Conservation (phyloP, 1,139 yeast species). For the Citeromyces hawaiiensis region DNA sequence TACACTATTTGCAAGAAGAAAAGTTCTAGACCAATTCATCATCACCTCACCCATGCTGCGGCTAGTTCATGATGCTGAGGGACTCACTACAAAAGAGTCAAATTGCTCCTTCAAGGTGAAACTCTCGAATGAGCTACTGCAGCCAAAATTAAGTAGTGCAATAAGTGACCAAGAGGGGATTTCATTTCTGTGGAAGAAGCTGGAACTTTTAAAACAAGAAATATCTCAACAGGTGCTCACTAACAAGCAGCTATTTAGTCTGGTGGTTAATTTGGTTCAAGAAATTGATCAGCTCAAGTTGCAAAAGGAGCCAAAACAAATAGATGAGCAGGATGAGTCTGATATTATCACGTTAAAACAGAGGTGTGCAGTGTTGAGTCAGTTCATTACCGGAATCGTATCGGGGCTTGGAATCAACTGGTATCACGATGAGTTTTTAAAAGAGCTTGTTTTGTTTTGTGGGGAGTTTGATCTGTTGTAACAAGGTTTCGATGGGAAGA, state of each 20-base stretch:
- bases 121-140: background rate
- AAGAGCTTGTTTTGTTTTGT: conserved; percentile 18
- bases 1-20: conserved; percentile 7
- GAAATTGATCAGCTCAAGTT: conserved; percentile 6
- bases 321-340: conserved; percentile 6
- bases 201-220: background rate
- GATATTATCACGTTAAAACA: conserved; percentile 8
- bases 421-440: conserved; percentile 13
- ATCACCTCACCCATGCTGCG: conserved; percentile 10
- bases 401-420: conserved; percentile 16
- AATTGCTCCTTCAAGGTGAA: conserved; percentile 2
- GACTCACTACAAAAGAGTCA: conserved; percentile 6
- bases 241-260: conserved; percentile 3
- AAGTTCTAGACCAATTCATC: conserved; percentile 10
- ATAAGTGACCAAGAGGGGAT: background rate
- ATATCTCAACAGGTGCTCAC: background rate
- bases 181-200: background rate
- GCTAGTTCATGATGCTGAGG: conserved; percentile 9
- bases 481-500: no score
- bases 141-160: background rate
- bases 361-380: conserved; percentile 14
- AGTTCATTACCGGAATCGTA: conserved; percentile 17
- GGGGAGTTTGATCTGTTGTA: conserved; percentile 13
- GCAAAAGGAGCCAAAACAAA: conserved; percentile 2
- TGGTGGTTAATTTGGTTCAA: conserved; percentile 3